A percentile compares a stretch with the other conserved stretches of the same genome.
Conservation (phyloP, 2,329 filamentous ascomycete species). For the Cladophialophora yegresii region DNA sequence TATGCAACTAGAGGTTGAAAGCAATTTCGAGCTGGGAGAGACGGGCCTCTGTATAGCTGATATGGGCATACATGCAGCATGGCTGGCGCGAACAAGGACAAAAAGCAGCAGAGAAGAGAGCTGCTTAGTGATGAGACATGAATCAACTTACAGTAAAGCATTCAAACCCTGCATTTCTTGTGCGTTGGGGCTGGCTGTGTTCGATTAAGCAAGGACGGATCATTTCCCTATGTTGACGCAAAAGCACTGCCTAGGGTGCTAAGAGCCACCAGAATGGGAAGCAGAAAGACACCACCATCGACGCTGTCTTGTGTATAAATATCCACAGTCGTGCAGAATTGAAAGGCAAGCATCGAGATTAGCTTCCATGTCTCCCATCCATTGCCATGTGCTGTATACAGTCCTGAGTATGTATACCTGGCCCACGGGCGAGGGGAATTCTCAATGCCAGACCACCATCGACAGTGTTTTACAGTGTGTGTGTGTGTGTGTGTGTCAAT, state of each 20-base stretch:
- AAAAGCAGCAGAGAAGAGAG: neutral
- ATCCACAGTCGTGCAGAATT: too few relatives aligned
- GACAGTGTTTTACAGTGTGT: too few relatives aligned
- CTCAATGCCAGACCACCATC: too few relatives aligned
- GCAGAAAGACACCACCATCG: too few relatives aligned
- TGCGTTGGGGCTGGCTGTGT: constrained; percentile 7
- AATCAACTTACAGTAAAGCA: constrained; percentile 9
- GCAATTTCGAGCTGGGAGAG: neutral
- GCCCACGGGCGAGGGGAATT: too few relatives aligned
- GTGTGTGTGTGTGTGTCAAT: too few relatives aligned
- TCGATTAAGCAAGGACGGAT: neutral
- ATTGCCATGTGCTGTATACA: too few relatives aligned
- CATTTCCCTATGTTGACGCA: neutral
- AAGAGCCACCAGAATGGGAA: too few relatives aligned
- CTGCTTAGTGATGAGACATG: constrained; percentile 23
- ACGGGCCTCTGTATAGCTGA: neutral
- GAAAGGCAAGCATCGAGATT: too few relatives aligned
- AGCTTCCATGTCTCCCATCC: too few relatives aligned
- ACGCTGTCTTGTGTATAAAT: too few relatives aligned
- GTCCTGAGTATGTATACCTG: too few relatives aligned
- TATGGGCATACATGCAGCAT: neutral
- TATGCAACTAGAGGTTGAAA: constrained; percentile 12
- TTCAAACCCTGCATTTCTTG: constrained; percentile 11
- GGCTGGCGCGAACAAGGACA: neutral
- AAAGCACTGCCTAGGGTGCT: neutral